Conservation (phyloP, 2,329 filamentous ascomycete genomes). For the Venturia oleaginea region DNA sequence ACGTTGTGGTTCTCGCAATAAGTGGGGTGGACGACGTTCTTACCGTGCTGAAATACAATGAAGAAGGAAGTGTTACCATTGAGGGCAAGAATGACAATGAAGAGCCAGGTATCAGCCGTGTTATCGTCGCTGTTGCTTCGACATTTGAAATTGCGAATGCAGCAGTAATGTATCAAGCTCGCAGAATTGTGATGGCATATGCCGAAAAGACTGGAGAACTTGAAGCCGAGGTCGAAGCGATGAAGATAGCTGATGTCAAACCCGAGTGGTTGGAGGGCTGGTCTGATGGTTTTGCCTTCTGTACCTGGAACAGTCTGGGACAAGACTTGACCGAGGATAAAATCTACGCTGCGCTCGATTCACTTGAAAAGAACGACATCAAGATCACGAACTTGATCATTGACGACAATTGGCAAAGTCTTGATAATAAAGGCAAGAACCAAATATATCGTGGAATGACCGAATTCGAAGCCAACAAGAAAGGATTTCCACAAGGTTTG, state of each 20-base stretch:
- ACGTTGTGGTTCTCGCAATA: constrained; percentile 69
- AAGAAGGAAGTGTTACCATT: constrained; percentile 57
- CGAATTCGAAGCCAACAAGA: constrained; percentile 75
- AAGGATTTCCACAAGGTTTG: constrained; percentile 71
- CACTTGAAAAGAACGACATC: constrained; percentile 61
- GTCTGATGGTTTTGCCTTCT: constrained; percentile 90
- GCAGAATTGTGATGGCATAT: constrained; percentile 48
- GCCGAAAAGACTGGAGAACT: constrained; percentile 37
- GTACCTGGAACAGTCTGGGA: constrained; percentile 92
- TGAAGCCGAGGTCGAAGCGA: constrained; percentile 37
- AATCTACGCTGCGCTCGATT: constrained; percentile 64
- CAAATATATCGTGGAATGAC: constrained; percentile 44
- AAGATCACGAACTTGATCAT: constrained; percentile 81
- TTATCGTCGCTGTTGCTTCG: constrained; percentile 63
- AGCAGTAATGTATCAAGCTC: constrained; percentile 80
- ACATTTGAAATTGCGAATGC: constrained; percentile 68
- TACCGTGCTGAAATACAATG: constrained; percentile 58
- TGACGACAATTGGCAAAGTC: constrained; percentile 91
- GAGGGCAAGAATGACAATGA: constrained; percentile 63
- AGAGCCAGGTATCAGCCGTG: constrained; percentile 44
- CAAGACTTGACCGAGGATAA: constrained; percentile 74
- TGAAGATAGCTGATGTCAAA: constrained; percentile 42
- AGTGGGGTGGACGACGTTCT: constrained; percentile 64
- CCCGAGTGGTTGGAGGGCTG: constrained; percentile 71
- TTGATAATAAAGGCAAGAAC: constrained; percentile 44